Evolutionary conservation across 108 stramenopile genomes (phyloP).

Genomic region (Cyclotella baltica): DNA sequence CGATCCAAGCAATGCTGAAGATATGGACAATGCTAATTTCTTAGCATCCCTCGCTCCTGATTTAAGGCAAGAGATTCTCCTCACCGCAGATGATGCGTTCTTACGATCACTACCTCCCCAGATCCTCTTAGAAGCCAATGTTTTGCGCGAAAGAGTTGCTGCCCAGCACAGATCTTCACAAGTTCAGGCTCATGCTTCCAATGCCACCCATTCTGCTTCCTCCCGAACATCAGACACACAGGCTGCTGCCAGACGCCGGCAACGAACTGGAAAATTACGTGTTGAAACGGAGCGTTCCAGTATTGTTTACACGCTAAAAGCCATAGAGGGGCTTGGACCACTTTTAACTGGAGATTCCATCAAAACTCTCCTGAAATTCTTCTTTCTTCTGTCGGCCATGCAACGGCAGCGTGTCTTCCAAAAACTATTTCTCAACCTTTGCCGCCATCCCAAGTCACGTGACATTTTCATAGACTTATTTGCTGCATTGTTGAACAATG

Average conservation of each 20-base stretch:
- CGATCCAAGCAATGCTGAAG: slow-evolving; percentile 89
- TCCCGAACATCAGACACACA: slow-evolving; percentile 6
- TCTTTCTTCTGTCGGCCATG: slow-evolving; percentile 82
- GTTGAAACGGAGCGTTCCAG: slow-evolving; percentile 67
- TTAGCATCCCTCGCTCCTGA: slow-evolving; percentile 92
- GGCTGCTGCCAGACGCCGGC: slow-evolving; percentile 36
- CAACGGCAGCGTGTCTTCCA: slow-evolving; percentile 80
- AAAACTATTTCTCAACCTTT: slow-evolving; percentile 82
- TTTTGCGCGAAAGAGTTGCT: slow-evolving; percentile 86
- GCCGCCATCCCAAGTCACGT: slow-evolving; percentile 51
- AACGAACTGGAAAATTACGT: slow-evolving; percentile 51
- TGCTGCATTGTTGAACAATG: slow-evolving; percentile 66
- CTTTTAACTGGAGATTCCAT: slow-evolving; percentile 64
- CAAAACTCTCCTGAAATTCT: slow-evolving; percentile 61
- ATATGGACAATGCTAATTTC: slow-evolving; percentile 92
- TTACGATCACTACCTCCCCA: slow-evolving; percentile 83
- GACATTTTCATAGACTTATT: slow-evolving; percentile 51
- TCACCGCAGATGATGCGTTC: slow-evolving; percentile 87
- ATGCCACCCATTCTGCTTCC: slow-evolving; percentile 12
- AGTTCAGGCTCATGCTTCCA: slow-evolving; percentile 30
- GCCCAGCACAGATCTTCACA: slow-evolving; percentile 37
- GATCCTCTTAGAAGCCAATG: slow-evolving; percentile 89
- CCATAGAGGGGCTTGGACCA: slow-evolving; percentile 41
- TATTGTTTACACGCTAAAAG: slow-evolving; percentile 55
- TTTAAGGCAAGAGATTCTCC: slow-evolving; percentile 89